Evolutionary conservation across 2,329 filamentous ascomycete species (phyloP).

Genomic region (Colletotrichum paranaense): DNA sequence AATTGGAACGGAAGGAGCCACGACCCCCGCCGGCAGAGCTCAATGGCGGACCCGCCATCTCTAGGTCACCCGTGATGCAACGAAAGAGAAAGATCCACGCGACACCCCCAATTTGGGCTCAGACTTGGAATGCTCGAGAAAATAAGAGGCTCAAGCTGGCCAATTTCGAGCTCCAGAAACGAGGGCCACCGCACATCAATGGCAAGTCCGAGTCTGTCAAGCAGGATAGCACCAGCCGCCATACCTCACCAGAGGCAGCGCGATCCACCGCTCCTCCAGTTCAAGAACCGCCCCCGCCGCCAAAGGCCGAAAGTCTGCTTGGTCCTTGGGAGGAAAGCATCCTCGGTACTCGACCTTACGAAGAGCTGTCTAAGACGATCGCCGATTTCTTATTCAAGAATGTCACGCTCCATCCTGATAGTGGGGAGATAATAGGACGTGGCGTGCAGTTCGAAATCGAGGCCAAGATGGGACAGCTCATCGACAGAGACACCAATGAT

Average conservation of each 20-base stretch:
- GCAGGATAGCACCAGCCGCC: conserved; percentile 51
- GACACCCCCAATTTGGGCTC: conserved; percentile 61
- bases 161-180: conserved; percentile 60
- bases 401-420: conserved; percentile 75
- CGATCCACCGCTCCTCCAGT: conserved; percentile 42
- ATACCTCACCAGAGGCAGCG: conserved; percentile 59
- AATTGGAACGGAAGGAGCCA: conserved; percentile 61
- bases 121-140: conserved; percentile 48
- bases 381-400: conserved; percentile 83
- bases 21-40: conserved; percentile 62
- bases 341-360: conserved; percentile 75
- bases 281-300: conserved; percentile 36
- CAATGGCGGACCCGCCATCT: conserved; percentile 51
- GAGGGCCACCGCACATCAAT: conserved; percentile 48
- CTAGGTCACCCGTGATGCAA: conserved; percentile 40
- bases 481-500: conserved; percentile 77
- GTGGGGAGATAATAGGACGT: conserved; percentile 70
- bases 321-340: conserved; percentile 76
- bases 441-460: conserved; percentile 90
- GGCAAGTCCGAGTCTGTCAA: conserved; percentile 49
- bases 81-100: conserved; percentile 54
- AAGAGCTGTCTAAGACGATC: conserved; percentile 80
- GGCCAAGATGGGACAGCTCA: conserved; percentile 87
- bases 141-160: conserved; percentile 51
- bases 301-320: conserved; percentile 46